phyloP scores from a whole-genome alignment of 768 basidiomycete genomes.

The Tylopilus balloui region DNA sequence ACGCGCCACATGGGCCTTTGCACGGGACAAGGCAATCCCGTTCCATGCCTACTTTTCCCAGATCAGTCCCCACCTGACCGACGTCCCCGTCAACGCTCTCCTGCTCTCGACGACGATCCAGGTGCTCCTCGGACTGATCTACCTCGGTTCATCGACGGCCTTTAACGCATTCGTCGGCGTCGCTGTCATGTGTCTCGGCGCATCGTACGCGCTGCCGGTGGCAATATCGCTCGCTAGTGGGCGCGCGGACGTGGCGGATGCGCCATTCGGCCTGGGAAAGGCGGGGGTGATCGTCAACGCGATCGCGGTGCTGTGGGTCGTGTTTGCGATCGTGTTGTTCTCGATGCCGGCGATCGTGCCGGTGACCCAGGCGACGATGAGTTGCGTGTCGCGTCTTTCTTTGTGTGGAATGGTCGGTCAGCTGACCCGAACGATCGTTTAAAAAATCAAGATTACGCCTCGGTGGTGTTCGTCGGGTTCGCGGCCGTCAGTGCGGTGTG shows the following conservation, averaged over 20 bases:
- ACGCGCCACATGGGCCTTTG: slow-evolving; percentile 68
- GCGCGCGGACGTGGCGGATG: slow-evolving; percentile 41
- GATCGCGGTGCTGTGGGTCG: slow-evolving; percentile 54
- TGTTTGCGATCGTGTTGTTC: slow-evolving; percentile 60
- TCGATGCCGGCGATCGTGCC: slow-evolving; percentile 65
- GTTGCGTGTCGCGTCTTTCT: slow-evolving; percentile 13
- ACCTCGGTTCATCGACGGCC: slow-evolving; percentile 56
- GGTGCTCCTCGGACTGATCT: slow-evolving; percentile 57
- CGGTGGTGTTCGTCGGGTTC: slow-evolving; percentile 64
- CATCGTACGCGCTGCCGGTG: slow-evolving; percentile 62
- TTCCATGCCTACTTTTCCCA: slow-evolving; percentile 44
- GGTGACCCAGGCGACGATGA: slow-evolving; percentile 48
- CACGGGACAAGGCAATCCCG: slow-evolving; percentile 63
- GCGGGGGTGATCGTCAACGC: slow-evolving; percentile 45
- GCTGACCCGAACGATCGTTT: too few species aligned
- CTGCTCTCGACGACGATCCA: slow-evolving; percentile 56
- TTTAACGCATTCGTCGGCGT: slow-evolving; percentile 69
- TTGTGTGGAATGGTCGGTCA: background rate
- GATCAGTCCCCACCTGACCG: slow-evolving; percentile 38
- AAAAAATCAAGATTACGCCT: slow-evolving; percentile 73
- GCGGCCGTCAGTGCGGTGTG: slow-evolving; percentile 52
- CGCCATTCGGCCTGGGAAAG: slow-evolving; percentile 48
- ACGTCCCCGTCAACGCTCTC: slow-evolving; percentile 58
- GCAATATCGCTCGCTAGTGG: slow-evolving; percentile 46
- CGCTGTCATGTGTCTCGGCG: slow-evolving; percentile 60